Percentiles rank a stretch among this genome's conserved stretches.
phyloP scores from a whole-genome alignment of 2,329 filamentous ascomycete genomes.

The Clarireedia monteithiana region DNA sequence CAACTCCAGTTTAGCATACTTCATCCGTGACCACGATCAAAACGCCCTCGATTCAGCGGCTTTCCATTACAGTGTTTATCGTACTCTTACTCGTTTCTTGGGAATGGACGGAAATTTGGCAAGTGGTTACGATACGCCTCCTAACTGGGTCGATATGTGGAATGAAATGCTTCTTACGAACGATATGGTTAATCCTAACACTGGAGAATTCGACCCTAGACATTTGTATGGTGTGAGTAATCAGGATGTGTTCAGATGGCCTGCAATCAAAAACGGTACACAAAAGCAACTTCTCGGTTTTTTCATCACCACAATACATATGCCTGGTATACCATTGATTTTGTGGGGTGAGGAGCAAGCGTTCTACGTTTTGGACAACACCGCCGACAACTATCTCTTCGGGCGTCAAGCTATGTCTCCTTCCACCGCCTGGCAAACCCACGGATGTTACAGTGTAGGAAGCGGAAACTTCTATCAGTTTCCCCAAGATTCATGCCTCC shows the following conservation, averaged over 20 bases:
- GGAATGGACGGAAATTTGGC: conserved; percentile 48
- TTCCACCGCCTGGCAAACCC: conserved; percentile 53
- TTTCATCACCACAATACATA: conserved; percentile 50
- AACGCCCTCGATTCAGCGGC: conserved; percentile 51
- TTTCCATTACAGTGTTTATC: conserved; percentile 58
- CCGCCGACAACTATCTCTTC: conserved; percentile 57
- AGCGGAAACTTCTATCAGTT: conserved; percentile 50
- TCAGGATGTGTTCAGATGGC: conserved; percentile 60
- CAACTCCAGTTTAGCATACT: conserved; percentile 35
- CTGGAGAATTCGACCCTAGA: conserved; percentile 53
- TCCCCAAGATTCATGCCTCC: conserved; percentile 44
- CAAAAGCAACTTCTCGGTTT: conserved; percentile 49
- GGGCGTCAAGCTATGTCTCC: conserved; percentile 56
- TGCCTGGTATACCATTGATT: conserved; percentile 53
- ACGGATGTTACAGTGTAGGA: conserved; percentile 53
- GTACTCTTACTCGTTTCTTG: conserved; percentile 52
- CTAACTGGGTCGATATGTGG: conserved; percentile 46
- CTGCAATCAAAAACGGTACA: conserved; percentile 47
- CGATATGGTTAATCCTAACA: conserved; percentile 52
- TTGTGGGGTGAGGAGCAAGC: conserved; percentile 61
- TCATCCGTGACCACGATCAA: conserved; percentile 43
- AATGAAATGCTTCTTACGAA: conserved; percentile 49
- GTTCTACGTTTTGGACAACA: conserved; percentile 56
- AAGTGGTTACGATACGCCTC: conserved; percentile 44
- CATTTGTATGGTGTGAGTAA: conserved; percentile 59